These are phyloP conservation scores for Amanita pallidorosea DNA, from an alignment of 768 basidiomycete species.

Conservation along the genomic window DNA sequence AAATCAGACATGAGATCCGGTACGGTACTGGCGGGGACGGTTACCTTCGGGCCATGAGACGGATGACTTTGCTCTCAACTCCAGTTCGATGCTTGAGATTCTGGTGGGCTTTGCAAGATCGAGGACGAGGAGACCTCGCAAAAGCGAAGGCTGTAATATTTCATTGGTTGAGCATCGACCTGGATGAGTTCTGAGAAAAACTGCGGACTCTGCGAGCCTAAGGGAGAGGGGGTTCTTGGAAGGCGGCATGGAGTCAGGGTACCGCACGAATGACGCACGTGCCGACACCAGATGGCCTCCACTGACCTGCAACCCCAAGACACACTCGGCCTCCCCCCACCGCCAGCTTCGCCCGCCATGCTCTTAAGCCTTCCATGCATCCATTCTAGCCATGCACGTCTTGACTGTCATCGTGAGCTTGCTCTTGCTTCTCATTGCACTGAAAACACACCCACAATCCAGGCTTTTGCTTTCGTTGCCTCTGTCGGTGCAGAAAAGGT, in stretches of 20 bases:
- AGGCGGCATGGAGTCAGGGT: slow-evolving; percentile 8
- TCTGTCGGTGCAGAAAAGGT: slow-evolving; percentile 26
- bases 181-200: slow-evolving; percentile 48
- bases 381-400: too few relatives aligned
- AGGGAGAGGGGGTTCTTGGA: slow-evolving; percentile 40
- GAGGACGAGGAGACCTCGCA: slow-evolving; percentile 54
- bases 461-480: slow-evolving; percentile 11
- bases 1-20: slow-evolving; percentile 1
- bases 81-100: slow-evolving; percentile 78
- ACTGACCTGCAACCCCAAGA: neutral
- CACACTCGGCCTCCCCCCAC: neutral
- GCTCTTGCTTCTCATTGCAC: too few relatives aligned
- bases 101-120: slow-evolving; percentile 64
- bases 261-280: neutral
- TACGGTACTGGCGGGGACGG: neutral
- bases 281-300: neutral
- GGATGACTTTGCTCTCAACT: slow-evolving; percentile 58
- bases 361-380: neutral
- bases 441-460: neutral
- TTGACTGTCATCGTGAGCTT: neutral
- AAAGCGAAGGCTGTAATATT: slow-evolving; percentile 34
- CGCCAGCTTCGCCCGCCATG: neutral
- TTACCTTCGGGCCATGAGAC: slow-evolving; percentile 85
- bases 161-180: slow-evolving; percentile 18
- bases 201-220: slow-evolving; percentile 61